Percentiles rank a stretch among this genome's conserved stretches.
These are phyloP conservation scores for Hypsizygus marmoreus DNA, from an alignment of 768 basidiomycete species.

Conservation along the genomic window DNA sequence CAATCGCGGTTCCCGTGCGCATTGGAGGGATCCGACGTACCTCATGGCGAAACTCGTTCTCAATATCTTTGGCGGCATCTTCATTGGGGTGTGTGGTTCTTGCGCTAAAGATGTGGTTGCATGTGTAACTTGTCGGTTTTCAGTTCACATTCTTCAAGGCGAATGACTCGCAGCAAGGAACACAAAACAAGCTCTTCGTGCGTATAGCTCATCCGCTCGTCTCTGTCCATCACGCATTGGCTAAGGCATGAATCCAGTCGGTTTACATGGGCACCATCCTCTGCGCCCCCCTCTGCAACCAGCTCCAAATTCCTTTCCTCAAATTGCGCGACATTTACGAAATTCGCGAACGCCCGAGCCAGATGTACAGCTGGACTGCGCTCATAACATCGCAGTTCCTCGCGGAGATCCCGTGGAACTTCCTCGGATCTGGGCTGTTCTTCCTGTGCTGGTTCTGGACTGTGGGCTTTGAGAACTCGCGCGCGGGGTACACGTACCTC, in stretches of 20 bases:
- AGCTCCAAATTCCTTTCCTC: constrained; percentile 66
- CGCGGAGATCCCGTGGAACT: constrained; percentile 67
- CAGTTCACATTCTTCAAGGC: constrained; percentile 67
- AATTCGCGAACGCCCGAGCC: constrained; percentile 64
- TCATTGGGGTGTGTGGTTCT: constrained; percentile 46
- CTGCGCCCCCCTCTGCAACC: constrained; percentile 57
- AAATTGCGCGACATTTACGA: constrained; percentile 65
- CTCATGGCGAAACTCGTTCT: constrained; percentile 58
- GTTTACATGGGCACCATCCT: constrained; percentile 60
- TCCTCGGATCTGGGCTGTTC: constrained; percentile 59
- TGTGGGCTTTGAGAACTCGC: constrained; percentile 54
- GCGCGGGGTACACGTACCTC: constrained; percentile 63
- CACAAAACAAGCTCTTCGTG: constrained; percentile 69
- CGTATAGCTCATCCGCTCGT: constrained; percentile 24
- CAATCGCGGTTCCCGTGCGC: constrained; percentile 42
- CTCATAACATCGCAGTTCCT: constrained; percentile 56
- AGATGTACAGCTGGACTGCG: constrained; percentile 68
- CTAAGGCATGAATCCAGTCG: constrained; percentile 39
- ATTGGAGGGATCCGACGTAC: constrained; percentile 66
- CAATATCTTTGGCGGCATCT: constrained; percentile 54
- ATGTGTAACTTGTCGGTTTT: constrained; percentile 10
- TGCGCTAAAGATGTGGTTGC: constrained; percentile 7
- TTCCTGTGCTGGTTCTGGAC: constrained; percentile 79
- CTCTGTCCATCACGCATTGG: background rate
- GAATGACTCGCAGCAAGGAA: constrained; percentile 53